Conservation (phyloP, 129 eudicot species). For the Cynara cardunculus region DNA sequence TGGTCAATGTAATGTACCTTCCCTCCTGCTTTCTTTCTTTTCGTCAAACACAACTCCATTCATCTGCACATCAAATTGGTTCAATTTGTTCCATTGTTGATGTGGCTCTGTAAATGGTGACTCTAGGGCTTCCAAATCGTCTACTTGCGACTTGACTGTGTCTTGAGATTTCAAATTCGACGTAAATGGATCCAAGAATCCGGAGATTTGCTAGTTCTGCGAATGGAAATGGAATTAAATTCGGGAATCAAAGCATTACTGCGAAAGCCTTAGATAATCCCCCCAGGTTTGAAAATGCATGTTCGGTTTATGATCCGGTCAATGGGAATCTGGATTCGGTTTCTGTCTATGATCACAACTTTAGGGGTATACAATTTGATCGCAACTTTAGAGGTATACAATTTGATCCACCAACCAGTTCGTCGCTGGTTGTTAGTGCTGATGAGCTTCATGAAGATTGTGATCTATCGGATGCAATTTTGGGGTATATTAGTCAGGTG, state of each 20-base stretch:
- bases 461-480: constrained; percentile 60
- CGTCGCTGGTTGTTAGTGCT: constrained; percentile 22
- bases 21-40: background rate
- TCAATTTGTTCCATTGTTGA: background rate
- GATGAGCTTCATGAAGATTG: constrained; percentile 56
- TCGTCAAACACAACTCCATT: background rate
- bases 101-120: background rate
- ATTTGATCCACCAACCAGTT: constrained; percentile 29
- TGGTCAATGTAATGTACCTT: background rate
- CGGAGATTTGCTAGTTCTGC: constrained; percentile 27
- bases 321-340: constrained; percentile 15
- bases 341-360: background rate
- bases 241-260: constrained; percentile 33
- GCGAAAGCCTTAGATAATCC: constrained; percentile 16
- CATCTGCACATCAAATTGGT: background rate
- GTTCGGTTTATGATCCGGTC: constrained; percentile 28
- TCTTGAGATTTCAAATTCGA: background rate
- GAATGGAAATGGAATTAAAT: constrained; percentile 25
- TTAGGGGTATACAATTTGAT: constrained; percentile 2
- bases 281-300: constrained; percentile 25
- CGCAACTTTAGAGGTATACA: constrained; percentile 34
- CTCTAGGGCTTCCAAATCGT: constrained; percentile 2
- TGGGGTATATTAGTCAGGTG: constrained; percentile 48
- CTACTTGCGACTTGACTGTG: background rate
- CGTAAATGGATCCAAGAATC: constrained; percentile 49